A percentile compares a stretch with the other conserved stretches of the same genome.
Conservation (phyloP, 148 eudicot species). For the Mesembryanthemum crystallinum region DNA sequence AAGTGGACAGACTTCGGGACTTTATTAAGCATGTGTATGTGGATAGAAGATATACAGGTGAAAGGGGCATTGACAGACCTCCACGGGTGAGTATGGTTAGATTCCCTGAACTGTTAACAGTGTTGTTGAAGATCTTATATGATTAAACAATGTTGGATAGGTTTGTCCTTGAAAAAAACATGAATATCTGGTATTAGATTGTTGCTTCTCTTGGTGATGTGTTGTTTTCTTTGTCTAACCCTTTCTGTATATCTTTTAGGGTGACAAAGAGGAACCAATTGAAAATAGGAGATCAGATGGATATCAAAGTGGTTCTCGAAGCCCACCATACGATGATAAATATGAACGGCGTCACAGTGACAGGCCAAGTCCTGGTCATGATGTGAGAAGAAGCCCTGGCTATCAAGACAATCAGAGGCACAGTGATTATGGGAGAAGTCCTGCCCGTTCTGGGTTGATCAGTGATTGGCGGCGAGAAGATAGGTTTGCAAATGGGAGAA, state of each 20-base stretch:
- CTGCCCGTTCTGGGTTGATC: constrained; percentile 58
- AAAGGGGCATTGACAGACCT: constrained; percentile 69
- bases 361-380: constrained; percentile 76
- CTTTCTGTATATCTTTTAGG: constrained; percentile 47
- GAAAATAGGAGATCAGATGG: constrained; percentile 58
- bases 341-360: constrained; percentile 65
- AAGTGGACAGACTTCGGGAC: constrained; percentile 72
- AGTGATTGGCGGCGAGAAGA: constrained; percentile 90
- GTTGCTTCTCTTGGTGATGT: constrained; percentile 18
- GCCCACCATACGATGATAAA: constrained; percentile 70
- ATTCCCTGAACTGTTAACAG: not conserved
- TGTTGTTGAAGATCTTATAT: not conserved
- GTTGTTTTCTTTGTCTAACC: constrained; percentile 14
- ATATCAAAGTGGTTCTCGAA: constrained; percentile 62
- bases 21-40: constrained; percentile 94
- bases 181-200: not conserved
- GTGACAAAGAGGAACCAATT: constrained; percentile 55
- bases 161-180: not conserved
- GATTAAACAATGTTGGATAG: not conserved
- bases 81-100: constrained; percentile 63
- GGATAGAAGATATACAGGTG: constrained; percentile 88
- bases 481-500: constrained; percentile 81
- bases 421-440: constrained; percentile 64
- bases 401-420: constrained; percentile 46
- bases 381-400: constrained; percentile 71